Conservation (phyloP, 2,329 filamentous ascomycete genomes). For the Venturia nashicola region DNA sequence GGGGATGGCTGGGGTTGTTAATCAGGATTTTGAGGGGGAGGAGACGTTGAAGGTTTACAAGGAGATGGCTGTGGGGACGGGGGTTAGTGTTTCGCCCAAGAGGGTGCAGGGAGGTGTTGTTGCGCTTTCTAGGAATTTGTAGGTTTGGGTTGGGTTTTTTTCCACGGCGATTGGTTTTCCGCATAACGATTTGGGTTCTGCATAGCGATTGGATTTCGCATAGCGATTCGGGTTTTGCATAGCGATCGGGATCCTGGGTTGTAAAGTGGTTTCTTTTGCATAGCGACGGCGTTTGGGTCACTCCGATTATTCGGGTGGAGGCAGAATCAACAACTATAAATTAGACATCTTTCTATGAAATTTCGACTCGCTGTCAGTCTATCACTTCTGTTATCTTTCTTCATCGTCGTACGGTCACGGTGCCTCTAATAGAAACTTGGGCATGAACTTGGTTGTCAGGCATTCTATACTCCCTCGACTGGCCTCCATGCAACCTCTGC, state of each 20-base stretch:
- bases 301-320: too few species aligned
- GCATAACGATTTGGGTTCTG: neutral
- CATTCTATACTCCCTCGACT: neutral
- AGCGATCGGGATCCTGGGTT: too few species aligned
- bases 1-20: constrained; percentile 8
- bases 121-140: constrained; percentile 10
- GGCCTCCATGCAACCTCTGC: constrained; percentile 55
- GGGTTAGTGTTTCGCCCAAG: constrained; percentile 16
- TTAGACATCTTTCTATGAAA: too few species aligned
- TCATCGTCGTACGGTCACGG: too few species aligned
- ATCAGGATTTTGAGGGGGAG: constrained; percentile 14
- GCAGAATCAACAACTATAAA: too few species aligned
- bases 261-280: too few species aligned
- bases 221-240: too few species aligned
- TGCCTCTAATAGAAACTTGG: too few species aligned
- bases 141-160: neutral
- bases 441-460: neutral
- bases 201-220: neutral
- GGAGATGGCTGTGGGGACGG: constrained; percentile 15
- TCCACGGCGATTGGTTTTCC: neutral
- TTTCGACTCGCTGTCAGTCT: too few species aligned
- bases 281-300: neutral
- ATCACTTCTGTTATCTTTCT: too few species aligned
- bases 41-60: constrained; percentile 21
- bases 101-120: constrained; percentile 16